Conservation (phyloP, 768 basidiomycete species). For the Grammothele lineata region DNA sequence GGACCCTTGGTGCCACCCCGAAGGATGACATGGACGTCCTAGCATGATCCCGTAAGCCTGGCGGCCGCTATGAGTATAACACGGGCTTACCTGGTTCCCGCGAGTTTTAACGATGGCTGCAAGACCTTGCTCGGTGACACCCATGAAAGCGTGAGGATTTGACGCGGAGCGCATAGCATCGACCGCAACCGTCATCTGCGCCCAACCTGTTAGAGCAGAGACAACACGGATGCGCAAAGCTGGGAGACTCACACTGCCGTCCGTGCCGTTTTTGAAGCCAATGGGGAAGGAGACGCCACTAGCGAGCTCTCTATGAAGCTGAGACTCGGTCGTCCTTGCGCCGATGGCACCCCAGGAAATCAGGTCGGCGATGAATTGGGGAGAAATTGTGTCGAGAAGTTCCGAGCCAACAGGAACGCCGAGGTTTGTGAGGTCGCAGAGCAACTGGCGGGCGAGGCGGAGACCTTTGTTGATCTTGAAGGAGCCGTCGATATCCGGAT, state of each 20-base stretch:
- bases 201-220: background rate
- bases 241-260: constrained; percentile 53
- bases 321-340: constrained; percentile 95
- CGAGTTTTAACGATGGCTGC: constrained; percentile 92
- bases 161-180: constrained; percentile 94
- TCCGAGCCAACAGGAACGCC: constrained; percentile 95
- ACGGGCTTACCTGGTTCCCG: constrained; percentile 34
- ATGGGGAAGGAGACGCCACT: constrained; percentile 97
- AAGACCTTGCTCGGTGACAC: constrained; percentile 80
- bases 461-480: constrained; percentile 98
- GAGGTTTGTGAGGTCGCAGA: constrained; percentile 84
- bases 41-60: no score
- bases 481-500: constrained; percentile 92
- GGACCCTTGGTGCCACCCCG: constrained; percentile 90
- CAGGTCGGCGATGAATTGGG: constrained; percentile 81
- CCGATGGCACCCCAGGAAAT: constrained; percentile 96
- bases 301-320: constrained; percentile 94
- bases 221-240: background rate
- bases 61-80: no score
- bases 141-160: constrained; percentile 96
- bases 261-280: constrained; percentile 99
- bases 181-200: constrained; percentile 75
- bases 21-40: constrained; percentile 93
- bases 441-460: constrained; percentile 78
- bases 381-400: constrained; percentile 80